Conservation (phyloP, 1,284 basidiomycete species). For the Wallemia hederae region DNA sequence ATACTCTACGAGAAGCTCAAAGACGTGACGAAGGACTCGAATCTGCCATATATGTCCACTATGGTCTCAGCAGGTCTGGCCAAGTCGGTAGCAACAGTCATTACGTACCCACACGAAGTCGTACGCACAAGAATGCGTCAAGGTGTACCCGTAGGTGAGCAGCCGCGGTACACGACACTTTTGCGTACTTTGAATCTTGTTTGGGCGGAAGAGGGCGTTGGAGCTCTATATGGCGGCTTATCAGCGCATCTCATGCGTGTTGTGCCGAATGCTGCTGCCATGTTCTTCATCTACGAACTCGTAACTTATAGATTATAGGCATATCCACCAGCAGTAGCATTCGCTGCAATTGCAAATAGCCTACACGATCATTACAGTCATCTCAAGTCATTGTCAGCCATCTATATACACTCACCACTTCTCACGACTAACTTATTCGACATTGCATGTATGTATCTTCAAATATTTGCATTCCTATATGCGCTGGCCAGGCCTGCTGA, state of each 20-base stretch:
- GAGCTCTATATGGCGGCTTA: conserved; percentile 67
- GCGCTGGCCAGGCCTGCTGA: no score
- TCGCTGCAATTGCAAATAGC: no score
- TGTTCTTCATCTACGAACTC: conserved; percentile 35
- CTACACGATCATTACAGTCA: no score
- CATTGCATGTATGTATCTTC: no score
- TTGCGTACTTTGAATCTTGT: conserved; percentile 59
- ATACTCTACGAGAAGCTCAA: conserved; percentile 73
- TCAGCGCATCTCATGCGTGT: conserved; percentile 87
- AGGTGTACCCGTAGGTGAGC: conserved; percentile 23
- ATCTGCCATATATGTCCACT: conserved; percentile 42
- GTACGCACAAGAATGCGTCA: conserved; percentile 75
- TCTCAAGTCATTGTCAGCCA: no score
- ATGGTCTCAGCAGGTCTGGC: conserved; percentile 72
- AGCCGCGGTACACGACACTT: conserved; percentile 52
- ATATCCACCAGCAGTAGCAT: no score
- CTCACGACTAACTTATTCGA: no score
- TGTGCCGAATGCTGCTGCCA: conserved; percentile 85
- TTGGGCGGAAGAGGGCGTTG: conserved; percentile 62
- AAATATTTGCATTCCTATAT: no score
- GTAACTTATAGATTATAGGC: conserved; percentile 9
- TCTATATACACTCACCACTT: no score
- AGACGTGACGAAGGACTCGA: conserved; percentile 21
- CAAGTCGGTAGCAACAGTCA: conserved; percentile 70
- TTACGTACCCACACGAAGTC: conserved; percentile 94